Conservation (phyloP, 768 basidiomycete genomes). For the Chiua virens region DNA sequence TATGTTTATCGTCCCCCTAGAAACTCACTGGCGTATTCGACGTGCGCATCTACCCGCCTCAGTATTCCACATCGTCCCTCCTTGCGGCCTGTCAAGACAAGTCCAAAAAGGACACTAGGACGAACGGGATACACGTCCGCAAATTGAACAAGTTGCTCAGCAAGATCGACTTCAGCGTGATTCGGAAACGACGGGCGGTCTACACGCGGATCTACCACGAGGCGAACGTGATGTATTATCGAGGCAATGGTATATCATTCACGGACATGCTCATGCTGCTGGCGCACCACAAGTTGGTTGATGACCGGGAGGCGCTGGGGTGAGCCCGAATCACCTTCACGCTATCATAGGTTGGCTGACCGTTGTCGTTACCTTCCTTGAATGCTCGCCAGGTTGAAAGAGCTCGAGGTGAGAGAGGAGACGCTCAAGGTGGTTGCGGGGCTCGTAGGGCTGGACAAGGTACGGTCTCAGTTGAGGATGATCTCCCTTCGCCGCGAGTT, state of each 20-base stretch:
- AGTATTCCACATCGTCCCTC: conserved; percentile 64
- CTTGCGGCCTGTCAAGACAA: conserved; percentile 47
- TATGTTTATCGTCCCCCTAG: conserved; percentile 38
- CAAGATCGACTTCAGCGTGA: conserved; percentile 60
- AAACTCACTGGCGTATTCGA: conserved; percentile 86
- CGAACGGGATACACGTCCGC: conserved; percentile 59
- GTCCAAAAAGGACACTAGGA: conserved; percentile 32
- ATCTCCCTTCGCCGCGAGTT: conserved; percentile 73
- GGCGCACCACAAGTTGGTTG: conserved; percentile 89
- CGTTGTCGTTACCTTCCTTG: neutral
- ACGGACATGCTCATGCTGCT: conserved; percentile 84
- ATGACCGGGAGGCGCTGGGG: conserved; percentile 87
- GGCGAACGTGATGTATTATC: conserved; percentile 70
- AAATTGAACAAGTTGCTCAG: conserved; percentile 60
- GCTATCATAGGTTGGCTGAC: neutral
- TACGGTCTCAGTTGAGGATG: conserved; percentile 75
- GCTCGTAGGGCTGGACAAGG: conserved; percentile 81
- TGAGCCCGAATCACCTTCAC: conserved; percentile 40
- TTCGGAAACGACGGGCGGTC: conserved; percentile 64
- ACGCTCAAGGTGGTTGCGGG: conserved; percentile 80
- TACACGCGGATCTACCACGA: conserved; percentile 86
- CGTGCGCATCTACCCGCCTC: conserved; percentile 76
- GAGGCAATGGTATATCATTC: conserved; percentile 84
- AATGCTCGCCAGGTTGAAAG: conserved; percentile 60
- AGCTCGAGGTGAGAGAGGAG: conserved; percentile 72